Percentiles rank a stretch among this genome's conserved stretches.
Evolutionary conservation across 768 basidiomycete genomes (phyloP).

Genomic region (Macrocybe gigantea): DNA sequence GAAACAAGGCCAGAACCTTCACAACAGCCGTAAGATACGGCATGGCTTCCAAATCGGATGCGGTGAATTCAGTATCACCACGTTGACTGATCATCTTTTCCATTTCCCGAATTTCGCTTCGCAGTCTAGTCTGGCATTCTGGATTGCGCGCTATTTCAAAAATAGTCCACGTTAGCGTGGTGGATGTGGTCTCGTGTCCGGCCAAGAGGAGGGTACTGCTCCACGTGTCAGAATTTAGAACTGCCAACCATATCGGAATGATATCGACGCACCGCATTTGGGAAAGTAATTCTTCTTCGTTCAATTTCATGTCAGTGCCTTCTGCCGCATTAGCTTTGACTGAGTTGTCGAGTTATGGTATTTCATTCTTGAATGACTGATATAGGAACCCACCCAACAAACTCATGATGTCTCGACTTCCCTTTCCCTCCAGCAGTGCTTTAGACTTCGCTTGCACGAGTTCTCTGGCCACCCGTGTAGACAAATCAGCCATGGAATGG

Average conservation of each 20-base stretch:
- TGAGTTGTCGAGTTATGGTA: constrained; percentile 11
- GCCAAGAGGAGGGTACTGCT: constrained; percentile 46
- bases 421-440: constrained; percentile 26
- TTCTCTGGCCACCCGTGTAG: constrained; percentile 25
- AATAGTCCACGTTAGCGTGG: constrained; percentile 53
- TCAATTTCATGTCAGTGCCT: constrained; percentile 34
- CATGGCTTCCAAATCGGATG: constrained; percentile 44
- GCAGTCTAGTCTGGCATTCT: constrained; percentile 52
- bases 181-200: constrained; percentile 59
- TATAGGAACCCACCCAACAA: constrained; percentile 29
- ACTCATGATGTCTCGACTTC: constrained; percentile 33
- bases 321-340: constrained; percentile 53
- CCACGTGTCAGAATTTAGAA: constrained; percentile 32
- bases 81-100: constrained; percentile 27
- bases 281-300: constrained; percentile 40
- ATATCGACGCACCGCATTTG: constrained; percentile 47
- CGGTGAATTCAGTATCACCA: constrained; percentile 30
- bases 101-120: constrained; percentile 49
- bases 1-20: constrained; percentile 24
- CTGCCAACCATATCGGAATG: constrained; percentile 29
- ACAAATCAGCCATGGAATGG: constrained; percentile 23
- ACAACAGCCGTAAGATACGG: constrained; percentile 39
- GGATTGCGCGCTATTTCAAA: constrained; percentile 56
- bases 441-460: constrained; percentile 30
- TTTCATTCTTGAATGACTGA: background rate